phyloP scores from a whole-genome alignment of 106 monocot species.

The Ottelia alismoides region DNA sequence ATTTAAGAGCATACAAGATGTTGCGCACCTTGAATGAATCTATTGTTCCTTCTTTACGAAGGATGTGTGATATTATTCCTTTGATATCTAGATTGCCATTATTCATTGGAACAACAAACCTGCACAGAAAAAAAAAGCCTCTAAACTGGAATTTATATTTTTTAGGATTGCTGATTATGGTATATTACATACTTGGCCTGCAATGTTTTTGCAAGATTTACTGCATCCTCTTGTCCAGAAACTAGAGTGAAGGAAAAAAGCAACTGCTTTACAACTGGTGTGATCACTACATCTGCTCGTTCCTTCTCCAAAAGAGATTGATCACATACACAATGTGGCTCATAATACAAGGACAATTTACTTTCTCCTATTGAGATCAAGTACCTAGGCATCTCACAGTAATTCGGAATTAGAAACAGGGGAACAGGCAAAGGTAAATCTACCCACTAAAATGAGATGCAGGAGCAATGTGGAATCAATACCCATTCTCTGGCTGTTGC shows the following conservation, averaged over 20 bases:
- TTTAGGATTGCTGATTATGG: too few species aligned
- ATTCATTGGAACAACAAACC: constrained; percentile 72
- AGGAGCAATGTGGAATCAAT: not conserved
- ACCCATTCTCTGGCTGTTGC: constrained; percentile 98
- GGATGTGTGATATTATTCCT: constrained; percentile 49
- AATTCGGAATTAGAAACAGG: not conserved
- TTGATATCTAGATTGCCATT: constrained; percentile 76
- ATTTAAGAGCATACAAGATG: too few species aligned
- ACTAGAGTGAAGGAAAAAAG: constrained; percentile 77
- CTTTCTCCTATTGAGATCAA: constrained; percentile 30
- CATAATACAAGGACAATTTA: constrained; percentile 54
- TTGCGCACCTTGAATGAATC: constrained; percentile 72
- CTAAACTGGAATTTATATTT: too few species aligned
- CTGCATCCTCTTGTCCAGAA: constrained; percentile 94
- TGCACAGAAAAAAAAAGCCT: constrained; percentile 12
- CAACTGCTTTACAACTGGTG: constrained; percentile 82
- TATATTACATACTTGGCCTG: constrained; percentile 77
- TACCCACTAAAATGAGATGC: not conserved
- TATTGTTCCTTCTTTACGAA: constrained; percentile 37
- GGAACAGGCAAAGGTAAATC: not conserved
- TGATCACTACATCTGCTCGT: constrained; percentile 67
- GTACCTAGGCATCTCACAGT: constrained; percentile 44
- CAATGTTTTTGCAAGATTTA: constrained; percentile 65
- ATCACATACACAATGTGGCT: constrained; percentile 86
- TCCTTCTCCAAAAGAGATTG: constrained; percentile 38